These are phyloP conservation scores for Euphorbia celastroides DNA, from an alignment of 441 rosid genomes.

Conservation along the genomic window DNA sequence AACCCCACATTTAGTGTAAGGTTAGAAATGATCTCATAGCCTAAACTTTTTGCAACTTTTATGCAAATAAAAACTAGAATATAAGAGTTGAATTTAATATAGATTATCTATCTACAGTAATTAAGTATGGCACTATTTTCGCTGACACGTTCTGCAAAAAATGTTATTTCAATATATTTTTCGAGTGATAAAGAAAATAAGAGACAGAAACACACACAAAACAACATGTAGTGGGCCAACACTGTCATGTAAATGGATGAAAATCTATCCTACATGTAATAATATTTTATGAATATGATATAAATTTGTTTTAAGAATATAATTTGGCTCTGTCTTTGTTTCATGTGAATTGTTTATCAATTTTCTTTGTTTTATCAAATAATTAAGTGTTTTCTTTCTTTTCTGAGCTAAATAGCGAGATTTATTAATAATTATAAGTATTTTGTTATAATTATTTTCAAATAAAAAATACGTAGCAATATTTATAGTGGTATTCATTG, in stretches of 20 bases:
- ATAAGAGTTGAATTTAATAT: too few species aligned
- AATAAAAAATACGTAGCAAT: too few species aligned
- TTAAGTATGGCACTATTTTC: background rate
- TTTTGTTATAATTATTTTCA: too few species aligned
- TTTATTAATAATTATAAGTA: too few species aligned
- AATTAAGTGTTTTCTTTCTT: background rate
- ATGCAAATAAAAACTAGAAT: too few species aligned
- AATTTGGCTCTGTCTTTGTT: background rate
- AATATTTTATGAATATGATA: background rate
- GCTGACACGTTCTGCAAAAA: background rate
- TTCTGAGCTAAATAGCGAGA: too few species aligned
- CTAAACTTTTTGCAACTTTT: too few species aligned
- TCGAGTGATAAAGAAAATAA: background rate
- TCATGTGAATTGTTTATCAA: background rate
- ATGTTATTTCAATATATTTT: background rate
- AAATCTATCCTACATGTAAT: background rate
- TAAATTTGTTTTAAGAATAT: background rate
- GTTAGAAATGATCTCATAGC: too few species aligned
- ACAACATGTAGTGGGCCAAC: conserved; percentile 3
- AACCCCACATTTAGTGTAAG: too few species aligned
- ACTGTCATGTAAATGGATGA: background rate
- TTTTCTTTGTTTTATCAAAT: background rate
- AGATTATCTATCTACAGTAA: background rate
- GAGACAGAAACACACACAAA: background rate
- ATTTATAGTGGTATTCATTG: too few species aligned